phyloP scores from a whole-genome alignment of 306 rosid genomes.

The Ziziphus jujuba region DNA sequence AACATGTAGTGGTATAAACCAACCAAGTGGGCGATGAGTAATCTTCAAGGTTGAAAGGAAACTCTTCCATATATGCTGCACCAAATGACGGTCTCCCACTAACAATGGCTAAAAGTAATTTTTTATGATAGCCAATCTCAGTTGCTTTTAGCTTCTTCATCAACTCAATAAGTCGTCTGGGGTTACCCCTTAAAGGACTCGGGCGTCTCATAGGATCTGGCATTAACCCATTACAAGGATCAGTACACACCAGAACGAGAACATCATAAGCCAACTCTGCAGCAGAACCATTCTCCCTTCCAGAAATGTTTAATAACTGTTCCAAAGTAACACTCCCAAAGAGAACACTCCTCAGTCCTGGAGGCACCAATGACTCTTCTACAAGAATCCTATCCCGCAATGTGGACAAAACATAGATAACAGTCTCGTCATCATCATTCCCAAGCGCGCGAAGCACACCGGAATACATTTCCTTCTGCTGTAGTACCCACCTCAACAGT shows the following conservation, averaged over 20 bases:
- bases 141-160: conserved; percentile 73
- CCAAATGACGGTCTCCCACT: conserved; percentile 58
- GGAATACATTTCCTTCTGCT: conserved; percentile 80
- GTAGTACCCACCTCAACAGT: conserved; percentile 71
- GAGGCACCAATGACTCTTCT: conserved; percentile 63
- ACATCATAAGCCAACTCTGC: conserved; percentile 59
- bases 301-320: conserved; percentile 63
- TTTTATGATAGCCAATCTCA: conserved; percentile 56
- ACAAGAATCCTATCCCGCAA: conserved; percentile 63
- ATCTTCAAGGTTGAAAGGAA: conserved; percentile 80
- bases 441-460: conserved; percentile 68
- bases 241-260: conserved; percentile 71
- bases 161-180: conserved; percentile 58
- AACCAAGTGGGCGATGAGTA: conserved; percentile 68
- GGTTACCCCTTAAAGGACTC: conserved; percentile 68
- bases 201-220: conserved; percentile 58
- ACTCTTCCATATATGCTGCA: conserved; percentile 79
- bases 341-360: conserved; percentile 76
- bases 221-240: conserved; percentile 84
- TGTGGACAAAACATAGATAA: conserved; percentile 63
- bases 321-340: conserved; percentile 86
- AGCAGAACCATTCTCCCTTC: conserved; percentile 54
- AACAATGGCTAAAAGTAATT: conserved; percentile 77
- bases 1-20: conserved; percentile 28
- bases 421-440: conserved; percentile 81